Evolutionary conservation across 2,329 filamentous ascomycete species (phyloP), one percentile per base, ranked within the genome.

Genomic region (Clonostachys solani): DNA sequence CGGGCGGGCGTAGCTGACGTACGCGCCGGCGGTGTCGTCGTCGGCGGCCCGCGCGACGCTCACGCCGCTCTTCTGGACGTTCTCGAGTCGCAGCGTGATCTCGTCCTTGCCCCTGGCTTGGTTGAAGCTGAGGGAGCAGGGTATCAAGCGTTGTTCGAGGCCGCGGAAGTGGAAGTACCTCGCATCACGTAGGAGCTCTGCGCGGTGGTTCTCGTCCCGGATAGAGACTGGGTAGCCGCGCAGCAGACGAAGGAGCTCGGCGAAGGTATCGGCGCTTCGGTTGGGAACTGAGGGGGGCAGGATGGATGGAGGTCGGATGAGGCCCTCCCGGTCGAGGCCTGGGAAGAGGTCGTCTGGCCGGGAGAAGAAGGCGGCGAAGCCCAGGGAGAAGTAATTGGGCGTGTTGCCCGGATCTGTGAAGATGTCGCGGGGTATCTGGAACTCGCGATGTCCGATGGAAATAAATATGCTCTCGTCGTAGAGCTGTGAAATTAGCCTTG

Each of bases 301-400:
- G 54, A 97, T 94, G 6, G 89, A 87, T 0, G 92, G 92, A 2
- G 92, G 92, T 1, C 92, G 86, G 40, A 96, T 81, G 17, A 96
- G 79, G 13, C 84, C 82, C 50, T 84, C 81, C 45, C 89, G 83
- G 49, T 91, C 83, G 1, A 96, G 78, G 2, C 92, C 92, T 0
- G 92, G 92, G 56, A 96, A 96, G 6, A 91, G 79, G 57, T 95
- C 86, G 13, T 81, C 76, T 0, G 88, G 88, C 3, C 82, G 83
- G 15, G 84, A 85, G 71, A 96, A 95, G 75, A 95, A 95, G 56
- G 89, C 81, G 36, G 84, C 86, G 60, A 95, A 96, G 49, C 92
- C 92, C 5, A 96, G 79, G 1, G 90, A 87, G 73, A 97, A 97
- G 75, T 91, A 97, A 65, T 97, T 97, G 12, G 92, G 92, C n/a